Evolutionary conservation across 2,329 filamentous ascomycete species (phyloP), one percentile per base, ranked within the genome.

Genomic region (Byssothecium circinans): DNA sequence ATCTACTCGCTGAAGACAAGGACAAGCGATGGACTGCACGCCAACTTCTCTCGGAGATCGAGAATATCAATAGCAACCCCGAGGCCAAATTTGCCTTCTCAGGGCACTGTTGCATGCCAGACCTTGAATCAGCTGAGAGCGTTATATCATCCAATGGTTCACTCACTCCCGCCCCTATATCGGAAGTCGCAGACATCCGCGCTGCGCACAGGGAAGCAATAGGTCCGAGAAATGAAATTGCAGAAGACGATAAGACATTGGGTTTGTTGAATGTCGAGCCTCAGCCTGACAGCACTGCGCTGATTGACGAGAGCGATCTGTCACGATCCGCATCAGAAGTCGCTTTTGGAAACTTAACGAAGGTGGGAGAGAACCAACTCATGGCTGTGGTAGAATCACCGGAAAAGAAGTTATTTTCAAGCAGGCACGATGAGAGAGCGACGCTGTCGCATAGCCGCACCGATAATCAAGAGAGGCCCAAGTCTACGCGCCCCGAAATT

Each of bases 111-210:
- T 43, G 41, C 32, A 34, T 34, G 36, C 14, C 37, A 4, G 43
- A 45, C 15, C 25, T 32, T 2, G 43, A 45, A 8, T 39, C 43
- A 10, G 33, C 42, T 19, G 43, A 45, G 34, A 45, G 43, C 20
- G 43, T 39, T 5, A 23, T 34, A 12, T 43, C 41, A 27, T 43
- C 41, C 12, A 22, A 34, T 33, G 39, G 20, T 18, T 41, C 39
- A 18, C 20, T 41, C 32, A 19, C 12, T 34, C 14, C 25, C 15
- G 18, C 11, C 20, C 11, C 17, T 40, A 15, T 15, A 15, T 23
- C 15, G 14, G 14, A 11, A 11, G 17, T 11, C 17, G 17, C 25
- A 5, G 37, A 23, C 14, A 10, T 27, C 11, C 25, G 11, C 25
- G 6, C 11, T 27, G 6, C 6, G 25, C 6, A 27, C 25, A 27